These are phyloP conservation scores for Alternaria panax DNA, from an alignment of 2,329 filamentous ascomycete genomes.

Conservation along the genomic window DNA sequence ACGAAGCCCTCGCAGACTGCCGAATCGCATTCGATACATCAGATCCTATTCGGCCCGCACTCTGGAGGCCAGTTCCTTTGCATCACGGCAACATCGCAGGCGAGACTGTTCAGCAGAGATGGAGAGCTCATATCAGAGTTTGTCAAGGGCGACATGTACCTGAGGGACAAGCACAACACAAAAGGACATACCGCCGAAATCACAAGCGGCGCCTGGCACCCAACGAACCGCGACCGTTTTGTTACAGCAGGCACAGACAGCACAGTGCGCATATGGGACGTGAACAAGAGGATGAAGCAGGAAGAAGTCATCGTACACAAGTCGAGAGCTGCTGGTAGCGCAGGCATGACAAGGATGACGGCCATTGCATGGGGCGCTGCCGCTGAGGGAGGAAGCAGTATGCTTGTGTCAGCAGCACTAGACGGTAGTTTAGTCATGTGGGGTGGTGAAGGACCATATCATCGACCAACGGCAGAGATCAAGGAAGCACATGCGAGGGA, in stretches of 20 bases:
- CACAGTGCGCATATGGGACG: constrained; percentile 94
- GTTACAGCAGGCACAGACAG: constrained; percentile 94
- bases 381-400: constrained; percentile 76
- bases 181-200: constrained; percentile 96
- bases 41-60: constrained; percentile 83
- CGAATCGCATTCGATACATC: constrained; percentile 88
- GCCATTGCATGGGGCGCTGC: constrained; percentile 85
- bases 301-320: constrained; percentile 97
- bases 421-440: constrained; percentile 95
- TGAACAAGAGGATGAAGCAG: constrained; percentile 88
- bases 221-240: constrained; percentile 81
- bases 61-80: constrained; percentile 84
- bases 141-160: constrained; percentile 97
- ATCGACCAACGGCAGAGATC: constrained; percentile 82
- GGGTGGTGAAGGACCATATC: constrained; percentile 85
- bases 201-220: constrained; percentile 89
- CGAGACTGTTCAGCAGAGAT: constrained; percentile 87
- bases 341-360: constrained; percentile 92
- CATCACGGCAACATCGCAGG: constrained; percentile 86
- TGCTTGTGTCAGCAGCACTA: constrained; percentile 82
- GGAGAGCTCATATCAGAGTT: constrained; percentile 87
- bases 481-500: constrained; percentile 80
- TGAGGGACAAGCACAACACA: constrained; percentile 96
- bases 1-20: constrained; percentile 73
- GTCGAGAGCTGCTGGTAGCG: constrained; percentile 84